Conservation (phyloP, 192 early-diverging fungal genomes). For the Dissophora ornata region DNA sequence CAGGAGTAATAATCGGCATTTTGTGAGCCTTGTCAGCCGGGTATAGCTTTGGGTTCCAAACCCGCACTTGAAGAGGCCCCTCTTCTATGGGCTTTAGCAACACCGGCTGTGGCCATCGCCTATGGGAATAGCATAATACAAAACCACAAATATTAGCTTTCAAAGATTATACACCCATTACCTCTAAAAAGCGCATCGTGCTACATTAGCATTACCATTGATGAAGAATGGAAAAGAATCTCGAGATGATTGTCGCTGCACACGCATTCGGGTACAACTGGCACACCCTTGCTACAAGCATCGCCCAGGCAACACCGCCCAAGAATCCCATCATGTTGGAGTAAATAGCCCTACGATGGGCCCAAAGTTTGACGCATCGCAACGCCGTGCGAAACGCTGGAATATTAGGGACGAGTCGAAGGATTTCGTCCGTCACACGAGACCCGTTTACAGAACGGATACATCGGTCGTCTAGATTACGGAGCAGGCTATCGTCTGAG, state of each 20-base stretch:
- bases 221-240: constrained; percentile 90
- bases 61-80: constrained; percentile 85
- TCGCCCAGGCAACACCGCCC: constrained; percentile 99
- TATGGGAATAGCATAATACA: too few species aligned
- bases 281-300: constrained; percentile 94
- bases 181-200: too few species aligned
- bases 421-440: constrained; percentile 95
- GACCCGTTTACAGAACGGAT: constrained; percentile 96
- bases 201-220: constrained; percentile 67
- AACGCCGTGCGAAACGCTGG: constrained; percentile 89
- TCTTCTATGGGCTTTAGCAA: constrained; percentile 88
- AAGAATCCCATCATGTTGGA: constrained; percentile 98
- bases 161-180: background rate
- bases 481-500: constrained; percentile 84
- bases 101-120: constrained; percentile 93
- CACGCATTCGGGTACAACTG: constrained; percentile 97
- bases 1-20: constrained; percentile 99
- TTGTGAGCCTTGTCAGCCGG: constrained; percentile 81
- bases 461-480: constrained; percentile 87
- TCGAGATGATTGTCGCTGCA: constrained; percentile 84
- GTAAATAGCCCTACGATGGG: constrained; percentile 92
- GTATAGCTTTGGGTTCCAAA: constrained; percentile 97
- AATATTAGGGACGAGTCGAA: constrained; percentile 93
- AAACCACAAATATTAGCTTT: too few species aligned
- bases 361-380: constrained; percentile 97